Percentiles rank a stretch among this genome's conserved stretches.
Evolutionary conservation across 805 yeast species (phyloP).

Genomic region (Yarrowia yakushimensis): DNA sequence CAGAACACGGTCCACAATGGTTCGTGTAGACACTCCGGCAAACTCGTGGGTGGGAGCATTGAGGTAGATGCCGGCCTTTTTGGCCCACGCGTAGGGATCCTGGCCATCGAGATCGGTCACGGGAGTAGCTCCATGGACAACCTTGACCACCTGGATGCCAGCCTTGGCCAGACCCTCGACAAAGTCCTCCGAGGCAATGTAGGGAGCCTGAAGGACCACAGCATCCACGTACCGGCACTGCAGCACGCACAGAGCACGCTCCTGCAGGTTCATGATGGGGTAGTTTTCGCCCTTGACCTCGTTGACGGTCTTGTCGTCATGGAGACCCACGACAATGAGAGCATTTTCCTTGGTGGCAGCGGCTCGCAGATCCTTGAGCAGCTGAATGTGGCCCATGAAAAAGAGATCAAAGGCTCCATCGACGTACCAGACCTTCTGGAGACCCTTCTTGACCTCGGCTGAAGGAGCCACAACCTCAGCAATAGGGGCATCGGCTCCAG

Average conservation of each 20-base stretch:
- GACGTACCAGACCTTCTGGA: slow-evolving; percentile 47
- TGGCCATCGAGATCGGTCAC: slow-evolving; percentile 39
- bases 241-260: slow-evolving; percentile 79
- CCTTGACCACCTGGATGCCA: slow-evolving; percentile 40
- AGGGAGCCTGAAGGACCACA: slow-evolving; percentile 68
- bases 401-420: slow-evolving; percentile 90
- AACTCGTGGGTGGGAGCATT: slow-evolving; percentile 54
- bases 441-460: slow-evolving; percentile 21
- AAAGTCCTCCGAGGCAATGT: slow-evolving; percentile 44
- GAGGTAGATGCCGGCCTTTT: slow-evolving; percentile 40
- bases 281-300: slow-evolving; percentile 56
- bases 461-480: slow-evolving; percentile 9
- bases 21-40: slow-evolving; percentile 61
- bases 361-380: slow-evolving; percentile 50
- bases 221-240: slow-evolving; percentile 86
- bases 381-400: slow-evolving; percentile 88
- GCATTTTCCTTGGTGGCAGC: slow-evolving; percentile 42
- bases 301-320: slow-evolving; percentile 56
- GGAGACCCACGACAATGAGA: slow-evolving; percentile 63
- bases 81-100: slow-evolving; percentile 43
- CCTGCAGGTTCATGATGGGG: slow-evolving; percentile 85
- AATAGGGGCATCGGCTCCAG: slow-evolving; percentile 32
- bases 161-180: slow-evolving; percentile 39
- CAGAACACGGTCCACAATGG: slow-evolving; percentile 72
- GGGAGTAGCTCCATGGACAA: slow-evolving; percentile 59